Evolutionary conservation across 768 basidiomycete species (phyloP), one percentile per base, ranked within the genome.

Genomic region (Plicaturopsis crispa): DNA sequence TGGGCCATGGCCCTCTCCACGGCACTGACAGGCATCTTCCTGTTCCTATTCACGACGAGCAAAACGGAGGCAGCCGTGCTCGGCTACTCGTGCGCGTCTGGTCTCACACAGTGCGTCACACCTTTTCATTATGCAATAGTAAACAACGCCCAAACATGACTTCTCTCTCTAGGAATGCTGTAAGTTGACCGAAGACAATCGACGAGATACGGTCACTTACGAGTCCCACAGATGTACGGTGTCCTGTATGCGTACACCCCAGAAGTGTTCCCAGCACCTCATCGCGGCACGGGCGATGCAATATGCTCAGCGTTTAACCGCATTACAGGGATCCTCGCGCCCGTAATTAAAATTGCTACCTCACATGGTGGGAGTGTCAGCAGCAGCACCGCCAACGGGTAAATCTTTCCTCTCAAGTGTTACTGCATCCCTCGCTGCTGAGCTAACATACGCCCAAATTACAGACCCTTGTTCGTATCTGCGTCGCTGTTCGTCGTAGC

Each of bases 241-340:
- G 63, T 73, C 7, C 57, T 75, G 11, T 78, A 69, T 38, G 73
- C 73, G 2, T 75, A 75, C 46, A 77, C 75, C 6, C 75, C 75
- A 1, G 75, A 78, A 48, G 70, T 73, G 14, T 78, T 78, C 58
- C 71, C 75, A 0, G 70, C 72, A 0, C 69, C 72, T 3, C 71
- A 73, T 44, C 66, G 75, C 24, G 75, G 75, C 3, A 74, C 73
- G 0, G 73, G 72, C 7, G 69, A 73, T 39, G 73, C 73, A 3
- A 65, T 65, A 46, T 68, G 54, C 44, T 63, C 63, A 43, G 67
- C 63, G 12, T 60, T 73, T 46, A 75, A 75, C 48, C 61, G 69
- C 24, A 60, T 71, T 28, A 63, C 62, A 23, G 72, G 69, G 8
- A 54, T 73, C 38, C 63, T 72, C 23, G 62, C 69, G 0, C 72